These are phyloP conservation scores for Podaxis sp. DNA, from an alignment of 768 basidiomycete genomes.

Conservation along the genomic window DNA sequence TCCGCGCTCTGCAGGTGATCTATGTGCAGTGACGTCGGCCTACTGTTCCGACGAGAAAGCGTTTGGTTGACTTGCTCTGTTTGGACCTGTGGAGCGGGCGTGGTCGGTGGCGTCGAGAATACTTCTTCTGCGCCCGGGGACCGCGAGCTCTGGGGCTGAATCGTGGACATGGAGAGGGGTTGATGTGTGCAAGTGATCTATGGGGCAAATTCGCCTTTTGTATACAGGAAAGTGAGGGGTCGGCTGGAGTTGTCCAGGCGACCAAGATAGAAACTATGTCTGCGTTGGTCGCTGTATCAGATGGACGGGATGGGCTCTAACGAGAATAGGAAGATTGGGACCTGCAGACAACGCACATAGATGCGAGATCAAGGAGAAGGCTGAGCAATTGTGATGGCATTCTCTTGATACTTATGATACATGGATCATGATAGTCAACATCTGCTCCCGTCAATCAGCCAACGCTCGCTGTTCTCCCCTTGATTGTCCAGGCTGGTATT, in stretches of 20 bases:
- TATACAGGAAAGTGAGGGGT: background rate
- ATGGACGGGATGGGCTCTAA: background rate
- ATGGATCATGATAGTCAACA: background rate
- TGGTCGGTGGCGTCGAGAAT: slow-evolving; percentile 43
- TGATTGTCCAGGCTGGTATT: background rate
- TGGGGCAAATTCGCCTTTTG: background rate
- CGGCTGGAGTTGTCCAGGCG: slow-evolving; percentile 7
- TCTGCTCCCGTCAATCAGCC: background rate
- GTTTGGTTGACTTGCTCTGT: slow-evolving; percentile 21
- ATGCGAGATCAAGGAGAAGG: background rate
- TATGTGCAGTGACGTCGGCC: slow-evolving; percentile 45
- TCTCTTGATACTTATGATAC: background rate
- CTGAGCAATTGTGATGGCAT: background rate
- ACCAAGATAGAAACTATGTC: background rate
- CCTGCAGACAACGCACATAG: background rate
- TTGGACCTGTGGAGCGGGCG: slow-evolving; percentile 22
- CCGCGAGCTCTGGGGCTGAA: slow-evolving; percentile 18
- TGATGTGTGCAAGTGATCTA: background rate
- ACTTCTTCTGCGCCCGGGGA: slow-evolving; percentile 34
- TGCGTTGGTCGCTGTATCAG: background rate
- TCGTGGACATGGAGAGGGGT: background rate
- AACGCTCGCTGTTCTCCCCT: slow-evolving; percentile 1
- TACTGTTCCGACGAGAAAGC: slow-evolving; percentile 39
- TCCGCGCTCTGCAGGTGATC: slow-evolving; percentile 31
- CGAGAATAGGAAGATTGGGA: background rate